These are phyloP conservation scores for Alloascoidea hylecoeti DNA, from an alignment of 805 yeast genomes.

Conservation along the genomic window DNA sequence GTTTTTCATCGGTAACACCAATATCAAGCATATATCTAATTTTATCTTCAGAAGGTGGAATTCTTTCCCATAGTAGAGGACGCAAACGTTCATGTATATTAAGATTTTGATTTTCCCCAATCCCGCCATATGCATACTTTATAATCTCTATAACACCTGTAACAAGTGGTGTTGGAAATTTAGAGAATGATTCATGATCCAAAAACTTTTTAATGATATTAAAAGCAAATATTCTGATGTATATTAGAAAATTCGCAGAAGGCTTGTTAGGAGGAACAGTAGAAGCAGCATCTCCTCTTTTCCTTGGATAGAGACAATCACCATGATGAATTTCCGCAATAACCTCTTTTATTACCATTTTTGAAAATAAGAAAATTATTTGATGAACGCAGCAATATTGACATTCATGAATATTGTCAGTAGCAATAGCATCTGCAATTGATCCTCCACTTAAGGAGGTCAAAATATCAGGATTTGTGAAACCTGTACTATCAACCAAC, in stretches of 20 bases:
- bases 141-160: conserved; percentile 7
- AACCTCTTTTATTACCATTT: conserved; percentile 11
- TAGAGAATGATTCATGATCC: conserved; percentile 1
- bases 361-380: conserved; percentile 11
- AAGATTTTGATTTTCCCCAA: conserved; percentile 7
- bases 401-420: not conserved
- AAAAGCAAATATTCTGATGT: not conserved
- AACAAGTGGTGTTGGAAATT: conserved; percentile 5
- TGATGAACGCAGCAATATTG: not conserved
- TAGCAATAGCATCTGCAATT: not conserved
- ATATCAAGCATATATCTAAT: conserved; percentile 10
- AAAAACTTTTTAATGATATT: not conserved
- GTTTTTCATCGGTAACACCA: conserved; percentile 7
- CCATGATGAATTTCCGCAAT: conserved; percentile 15
- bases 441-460: not conserved
- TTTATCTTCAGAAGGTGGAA: conserved; percentile 13
- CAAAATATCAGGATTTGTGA: not conserved
- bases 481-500: conserved; percentile 5
- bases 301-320: conserved; percentile 5
- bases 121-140: conserved; percentile 7
- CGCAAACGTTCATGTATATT: conserved; percentile 8
- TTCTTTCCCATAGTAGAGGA: conserved; percentile 9
- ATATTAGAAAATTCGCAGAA: not conserved
- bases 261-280: not conserved
- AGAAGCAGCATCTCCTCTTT: not conserved